Percentiles rank a stretch among this genome's conserved stretches.
Evolutionary conservation across 2,329 filamentous ascomycete species (phyloP).

Genomic region (Exophiala sideris): DNA sequence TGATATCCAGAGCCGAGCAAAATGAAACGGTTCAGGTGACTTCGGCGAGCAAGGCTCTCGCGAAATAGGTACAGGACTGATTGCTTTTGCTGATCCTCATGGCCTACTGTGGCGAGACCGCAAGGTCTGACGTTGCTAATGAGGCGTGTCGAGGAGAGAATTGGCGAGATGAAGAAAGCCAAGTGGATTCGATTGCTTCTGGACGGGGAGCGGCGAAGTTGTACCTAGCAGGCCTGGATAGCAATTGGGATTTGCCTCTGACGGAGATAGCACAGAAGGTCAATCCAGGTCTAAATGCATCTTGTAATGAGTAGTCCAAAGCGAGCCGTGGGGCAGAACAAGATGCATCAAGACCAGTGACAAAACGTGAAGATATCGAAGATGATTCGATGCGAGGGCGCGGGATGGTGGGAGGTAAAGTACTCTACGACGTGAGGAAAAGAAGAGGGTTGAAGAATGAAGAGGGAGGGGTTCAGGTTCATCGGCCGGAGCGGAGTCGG

Average conservation of each 20-base stretch:
- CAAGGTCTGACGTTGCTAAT: background rate
- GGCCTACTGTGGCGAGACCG: constrained; percentile 19
- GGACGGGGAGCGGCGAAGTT: constrained; percentile 1
- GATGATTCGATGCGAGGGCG: constrained; percentile 12
- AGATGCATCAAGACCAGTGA: constrained; percentile 7
- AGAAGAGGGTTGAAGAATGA: background rate
- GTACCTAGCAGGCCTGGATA: constrained; percentile 7
- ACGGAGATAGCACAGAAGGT: constrained; percentile 5
- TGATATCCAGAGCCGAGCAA: constrained; percentile 17
- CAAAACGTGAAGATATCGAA: background rate
- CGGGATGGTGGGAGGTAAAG: constrained; percentile 17
- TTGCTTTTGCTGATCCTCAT: constrained; percentile 27
- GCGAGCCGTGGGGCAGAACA: background rate
- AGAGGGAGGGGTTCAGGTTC: background rate
- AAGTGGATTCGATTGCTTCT: constrained; percentile 3
- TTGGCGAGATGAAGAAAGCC: background rate
- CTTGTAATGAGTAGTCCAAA: constrained; percentile 9
- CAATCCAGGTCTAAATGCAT: constrained; percentile 15
- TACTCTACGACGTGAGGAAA: background rate
- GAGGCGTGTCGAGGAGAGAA: background rate
- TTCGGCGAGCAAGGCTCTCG: constrained; percentile 17
- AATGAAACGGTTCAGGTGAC: constrained; percentile 23
- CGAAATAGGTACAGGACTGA: constrained; percentile 10
- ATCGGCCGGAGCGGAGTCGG: no score
- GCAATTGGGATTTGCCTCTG: constrained; percentile 7